A percentile compares a stretch with the other conserved stretches of the same genome.
Conservation (phyloP, 805 yeast species). For the Wickerhamia fluorescens region DNA sequence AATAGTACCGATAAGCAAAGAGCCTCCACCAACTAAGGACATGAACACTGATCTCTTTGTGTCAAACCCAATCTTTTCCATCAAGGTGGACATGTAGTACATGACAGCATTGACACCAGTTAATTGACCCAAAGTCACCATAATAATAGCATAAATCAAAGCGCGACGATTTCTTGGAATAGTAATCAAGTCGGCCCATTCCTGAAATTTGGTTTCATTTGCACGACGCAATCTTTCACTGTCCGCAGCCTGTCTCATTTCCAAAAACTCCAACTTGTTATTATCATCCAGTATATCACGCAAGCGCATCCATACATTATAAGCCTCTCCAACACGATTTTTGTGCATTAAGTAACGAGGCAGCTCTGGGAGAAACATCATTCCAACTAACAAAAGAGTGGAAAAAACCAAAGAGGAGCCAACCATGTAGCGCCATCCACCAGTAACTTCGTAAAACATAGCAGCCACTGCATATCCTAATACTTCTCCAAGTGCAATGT, state of each 20-base stretch:
- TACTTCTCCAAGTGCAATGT: slow-evolving; percentile 61
- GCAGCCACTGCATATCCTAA: slow-evolving; percentile 60
- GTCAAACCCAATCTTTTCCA: slow-evolving; percentile 49
- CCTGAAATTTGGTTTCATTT: slow-evolving; percentile 28
- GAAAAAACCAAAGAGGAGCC: slow-evolving; percentile 48
- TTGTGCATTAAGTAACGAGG: slow-evolving; percentile 55
- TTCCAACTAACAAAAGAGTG: slow-evolving; percentile 26
- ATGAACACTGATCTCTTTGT: slow-evolving; percentile 49
- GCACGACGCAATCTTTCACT: slow-evolving; percentile 37
- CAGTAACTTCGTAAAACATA: slow-evolving; percentile 47
- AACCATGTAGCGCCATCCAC: slow-evolving; percentile 61
- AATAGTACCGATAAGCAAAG: slow-evolving; percentile 54
- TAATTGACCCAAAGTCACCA: slow-evolving; percentile 57
- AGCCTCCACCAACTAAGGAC: slow-evolving; percentile 66
- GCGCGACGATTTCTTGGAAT: slow-evolving; percentile 58
- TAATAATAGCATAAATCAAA: slow-evolving; percentile 46
- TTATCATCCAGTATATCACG: slow-evolving; percentile 39
- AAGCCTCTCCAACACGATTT: slow-evolving; percentile 46
- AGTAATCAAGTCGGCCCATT: slow-evolving; percentile 45
- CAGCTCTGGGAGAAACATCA: slow-evolving; percentile 53
- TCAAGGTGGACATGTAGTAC: slow-evolving; percentile 56
- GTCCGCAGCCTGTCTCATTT: slow-evolving; percentile 46
- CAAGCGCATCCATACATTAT: slow-evolving; percentile 47
- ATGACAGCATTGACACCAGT: slow-evolving; percentile 63
- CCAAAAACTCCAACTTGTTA: slow-evolving; percentile 48